Conservation (phyloP, 1,284 basidiomycete species). For the Sporisorium reilianum region DNA sequence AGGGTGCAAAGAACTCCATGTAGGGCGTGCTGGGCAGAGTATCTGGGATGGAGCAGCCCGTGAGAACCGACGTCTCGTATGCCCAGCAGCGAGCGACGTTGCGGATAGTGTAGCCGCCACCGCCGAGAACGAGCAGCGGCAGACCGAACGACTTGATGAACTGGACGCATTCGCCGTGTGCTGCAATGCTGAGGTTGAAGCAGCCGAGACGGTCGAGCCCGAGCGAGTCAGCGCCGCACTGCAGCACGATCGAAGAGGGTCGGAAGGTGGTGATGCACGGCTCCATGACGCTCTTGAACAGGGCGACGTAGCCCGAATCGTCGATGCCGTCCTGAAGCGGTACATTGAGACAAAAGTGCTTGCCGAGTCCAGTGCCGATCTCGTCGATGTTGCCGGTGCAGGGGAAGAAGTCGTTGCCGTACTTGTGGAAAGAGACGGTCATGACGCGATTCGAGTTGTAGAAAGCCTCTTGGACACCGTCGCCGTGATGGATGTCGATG, state of each 20-base stretch:
- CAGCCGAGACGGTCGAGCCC: constrained; percentile 94
- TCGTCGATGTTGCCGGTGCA: constrained; percentile 68
- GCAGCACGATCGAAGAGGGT: constrained; percentile 90
- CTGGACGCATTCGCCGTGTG: constrained; percentile 96
- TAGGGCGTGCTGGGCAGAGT: constrained; percentile 89
- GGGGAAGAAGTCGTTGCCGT: constrained; percentile 93
- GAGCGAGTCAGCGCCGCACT: constrained; percentile 96
- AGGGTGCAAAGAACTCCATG: constrained; percentile 90
- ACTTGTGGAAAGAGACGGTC: constrained; percentile 99
- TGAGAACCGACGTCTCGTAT: constrained; percentile 92
- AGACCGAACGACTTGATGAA: constrained; percentile 93
- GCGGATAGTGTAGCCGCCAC: constrained; percentile 90
- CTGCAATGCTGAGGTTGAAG: constrained; percentile 99
- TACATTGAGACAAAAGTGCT: constrained; percentile 95
- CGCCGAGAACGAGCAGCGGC: constrained; percentile 89
- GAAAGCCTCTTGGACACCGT: constrained; percentile 99
- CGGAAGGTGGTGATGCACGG: constrained; percentile 90
- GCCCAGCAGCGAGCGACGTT: constrained; percentile 99
- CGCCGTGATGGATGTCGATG: constrained; percentile 97
- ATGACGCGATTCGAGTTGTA: constrained; percentile 97
- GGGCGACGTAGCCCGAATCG: constrained; percentile 92
- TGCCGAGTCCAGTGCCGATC: constrained; percentile 74
- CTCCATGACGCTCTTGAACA: constrained; percentile 96
- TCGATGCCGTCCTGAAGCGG: constrained; percentile 96
- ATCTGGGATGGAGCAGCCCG: constrained; percentile 79